Evolutionary conservation across 768 basidiomycete species (phyloP), one percentile per base, ranked within the genome.

Genomic region (Mycena leptocephala): DNA sequence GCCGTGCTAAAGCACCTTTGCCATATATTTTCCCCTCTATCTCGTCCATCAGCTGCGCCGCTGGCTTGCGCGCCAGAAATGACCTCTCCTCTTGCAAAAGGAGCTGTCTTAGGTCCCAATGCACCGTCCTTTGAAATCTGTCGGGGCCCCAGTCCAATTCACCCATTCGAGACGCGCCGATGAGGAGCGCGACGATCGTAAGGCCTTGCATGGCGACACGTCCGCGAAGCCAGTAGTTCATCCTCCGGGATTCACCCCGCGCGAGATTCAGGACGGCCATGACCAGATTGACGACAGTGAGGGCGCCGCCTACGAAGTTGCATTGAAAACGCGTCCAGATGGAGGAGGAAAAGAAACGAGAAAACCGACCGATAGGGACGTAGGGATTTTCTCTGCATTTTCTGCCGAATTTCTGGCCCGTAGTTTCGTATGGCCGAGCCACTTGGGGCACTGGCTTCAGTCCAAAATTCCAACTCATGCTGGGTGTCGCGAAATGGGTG

Each of bases 311-410:
- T 92, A 76, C 33, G 53, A 16, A 26, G 41, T 64, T 28, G 59
- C 3, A 64, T 32, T 64, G 32, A 61, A 53, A 7, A 62, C 7
- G n/a, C 30, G 14, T 14, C 28, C 5, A 30, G 24, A 61, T 3
- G 13, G 11, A 32, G 13, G 20, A 20, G 5, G 58, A 3, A 30
- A 41, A 35, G 39, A 32, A 66, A 55, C 32, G 14, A 11, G 3
- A 64, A 35, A 28, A 83, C 90, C 77, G 61, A 91, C 92, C 89
- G 51, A 92, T 81, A n/a, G 92, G 92, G 0, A 93, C 92, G 51
- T 92, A 85, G 0, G 92, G 92, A 76, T 93, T 88, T 79, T 92
- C 88, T 77, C 88, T 90, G 81, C 89, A 86, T 81, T 92, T 92
- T 20, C 87, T 83, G 41, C 79, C 61, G 14, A 84, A 86, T 79